Evolutionary conservation across 108 stramenopile species (phyloP), one percentile per base, ranked within the genome.

Genomic region (Nannochloropsis oceanica): DNA sequence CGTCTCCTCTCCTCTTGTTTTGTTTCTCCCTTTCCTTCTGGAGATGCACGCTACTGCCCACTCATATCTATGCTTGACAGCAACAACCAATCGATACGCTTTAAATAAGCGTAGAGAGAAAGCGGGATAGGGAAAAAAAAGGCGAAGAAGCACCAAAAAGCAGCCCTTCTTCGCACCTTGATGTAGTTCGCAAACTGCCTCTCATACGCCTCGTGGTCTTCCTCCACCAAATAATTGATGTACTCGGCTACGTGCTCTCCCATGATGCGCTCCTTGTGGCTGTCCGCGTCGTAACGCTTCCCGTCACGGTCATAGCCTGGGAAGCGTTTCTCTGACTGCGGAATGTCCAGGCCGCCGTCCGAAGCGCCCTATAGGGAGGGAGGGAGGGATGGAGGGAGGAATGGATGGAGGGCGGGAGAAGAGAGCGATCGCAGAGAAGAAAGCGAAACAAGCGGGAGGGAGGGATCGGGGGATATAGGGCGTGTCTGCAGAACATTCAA

Each of bases 261-360:
- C 86, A 97, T 94, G 94, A 99, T 99, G 84, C 95, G 96, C 86
- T 96, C 95, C 86, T 94, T 94, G 94, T 98, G 97, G 92, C 93
- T 94, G 81, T 96, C 95, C 84, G 81, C 97, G 89, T 97, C 97
- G 93, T 96, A 97, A 84, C 94, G 93, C 93, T 97, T 97, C 88
- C 95, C 88, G 84, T 99, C 97, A 84, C 94, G 93, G 91, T 97
- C 97, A 91, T 97, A 99, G 79, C 98, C 98, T 50, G 98, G 97
- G 95, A 99, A 99, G 85, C 97, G 94, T 94, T 99, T 99, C 87
- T 95, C 93, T 91, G 92, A 93, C 91, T 99, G 97, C 84, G 97
- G 97, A 84, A 99, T 91, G 89, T 98, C 97, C 12, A 99, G 91
- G 84, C 98, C 98, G 88, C 97, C 98, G 91, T 98, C 98, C 42